Evolutionary conservation across 371 early-diverging fungal genomes (phyloP), one percentile per base, ranked within the genome.

Genomic region (Basidiobolus meristosporus): DNA sequence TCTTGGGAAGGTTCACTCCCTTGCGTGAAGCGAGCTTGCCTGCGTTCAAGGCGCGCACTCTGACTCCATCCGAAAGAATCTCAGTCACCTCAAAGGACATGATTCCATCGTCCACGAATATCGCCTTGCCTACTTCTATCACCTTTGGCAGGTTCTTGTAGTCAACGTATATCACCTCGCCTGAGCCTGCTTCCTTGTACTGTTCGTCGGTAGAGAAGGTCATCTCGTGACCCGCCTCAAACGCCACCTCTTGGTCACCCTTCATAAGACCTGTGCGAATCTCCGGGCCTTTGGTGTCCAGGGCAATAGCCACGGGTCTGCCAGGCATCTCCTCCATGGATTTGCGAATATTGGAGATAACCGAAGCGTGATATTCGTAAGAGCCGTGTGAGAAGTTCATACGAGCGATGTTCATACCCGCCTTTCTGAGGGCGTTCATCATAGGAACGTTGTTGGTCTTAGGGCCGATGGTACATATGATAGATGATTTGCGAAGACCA

Each of bases 331-430:
- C n/a, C 14, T 36, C 39, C 14, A 11, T 19, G 42, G 65, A 69
- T 47, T 66, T 58, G 40, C 82, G 76, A 28, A 72, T 69, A 47
- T 82, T 79, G 44, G 79, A 76, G 35, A 86, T 82, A 14, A 82
- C 82, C 29, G 73, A 74, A 57, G 72, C 70, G 62, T 92, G 93
- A 61, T 89, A 91, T 77, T 90, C 92, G 57, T 95, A 77, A 41
- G 79, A 69, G 18, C 95, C 95, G 62, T 95, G 95, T 31, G 90
- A 90, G 52, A 95, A 92, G 71, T 87, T 85, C 83, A 86, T 79
- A 46, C 99, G 81, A 38, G 80, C 87, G 44, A 99, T 83, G 59
- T 85, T 90, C 75, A 98, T 82, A 39, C 99, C 99, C 11, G 87
- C 82, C 46, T 84, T 68, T 50, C 86, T 70, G 45, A 93, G 70